Evolutionary conservation across 352 stramenopile genomes (phyloP).

Genomic region (Globisporangium iwayamae): DNA sequence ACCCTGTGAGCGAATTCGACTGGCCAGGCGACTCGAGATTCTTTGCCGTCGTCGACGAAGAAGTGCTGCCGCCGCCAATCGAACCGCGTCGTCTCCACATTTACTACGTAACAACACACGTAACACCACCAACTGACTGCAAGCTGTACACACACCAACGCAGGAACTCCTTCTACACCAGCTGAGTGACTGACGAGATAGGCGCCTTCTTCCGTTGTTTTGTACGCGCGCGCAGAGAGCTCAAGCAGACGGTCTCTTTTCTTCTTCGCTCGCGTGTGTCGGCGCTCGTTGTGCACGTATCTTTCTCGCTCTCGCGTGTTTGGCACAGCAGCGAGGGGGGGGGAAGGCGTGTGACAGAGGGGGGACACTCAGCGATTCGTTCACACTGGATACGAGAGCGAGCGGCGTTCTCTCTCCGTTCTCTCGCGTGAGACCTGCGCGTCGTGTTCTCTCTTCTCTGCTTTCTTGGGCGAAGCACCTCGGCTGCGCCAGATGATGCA

Average conservation of each 20-base stretch:
- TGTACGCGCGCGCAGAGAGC: not conserved
- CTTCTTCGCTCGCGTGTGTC: not conserved
- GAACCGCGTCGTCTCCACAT: conserved; percentile 64
- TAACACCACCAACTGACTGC: not conserved
- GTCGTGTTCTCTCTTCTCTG: conserved; percentile 5
- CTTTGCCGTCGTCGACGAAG: conserved; percentile 19
- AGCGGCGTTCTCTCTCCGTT: conserved; percentile 6
- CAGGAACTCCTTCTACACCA: not conserved
- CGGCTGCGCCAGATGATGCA: conserved; percentile 4
- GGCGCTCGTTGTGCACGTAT: conserved; percentile 2
- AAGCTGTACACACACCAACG: not conserved
- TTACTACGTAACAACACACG: conserved; percentile 5
- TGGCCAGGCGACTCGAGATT: conserved; percentile 11
- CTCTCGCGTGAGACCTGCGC: conserved; percentile 1
- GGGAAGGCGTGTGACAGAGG: not conserved
- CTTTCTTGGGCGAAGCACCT: not conserved
- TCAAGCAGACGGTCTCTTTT: not conserved
- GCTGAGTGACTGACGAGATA: not conserved
- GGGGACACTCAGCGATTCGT: not conserved
- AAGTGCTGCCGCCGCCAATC: conserved; percentile 29
- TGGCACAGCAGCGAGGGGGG: not conserved
- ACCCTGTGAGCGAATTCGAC: conserved; percentile 36
- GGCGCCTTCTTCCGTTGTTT: not conserved
- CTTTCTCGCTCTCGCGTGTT: not conserved
- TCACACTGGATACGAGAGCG: not conserved